Base-by-base conservation (phyloP, 2,329 filamentous ascomycete genomes). In the Bipolaris victoriae region DNA sequence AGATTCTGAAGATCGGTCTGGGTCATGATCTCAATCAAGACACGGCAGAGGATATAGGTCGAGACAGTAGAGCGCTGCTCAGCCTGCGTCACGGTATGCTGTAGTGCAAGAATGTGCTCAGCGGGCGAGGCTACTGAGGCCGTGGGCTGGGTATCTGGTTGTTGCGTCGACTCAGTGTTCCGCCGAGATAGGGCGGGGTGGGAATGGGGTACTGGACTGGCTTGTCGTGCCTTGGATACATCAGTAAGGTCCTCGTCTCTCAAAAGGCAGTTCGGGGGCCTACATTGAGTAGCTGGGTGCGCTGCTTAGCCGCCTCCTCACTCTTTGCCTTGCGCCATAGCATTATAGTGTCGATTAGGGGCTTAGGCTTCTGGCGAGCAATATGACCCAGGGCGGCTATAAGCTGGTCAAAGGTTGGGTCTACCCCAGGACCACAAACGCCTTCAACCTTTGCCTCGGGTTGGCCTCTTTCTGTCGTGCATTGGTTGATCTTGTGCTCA, bases 251-350 rank as follows among this genome's bases (percentile, higher is more conserved):
- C 7, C 20, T 10, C 7, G n/a, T 26, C n/a, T 36, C 18, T n/a
- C 7, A 13, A 11, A 40, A 7, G 13, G 36, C 20, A 26, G 20
- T 11, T 29, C 2, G 40, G 58, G 66, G 44, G 60, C 68, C 36
- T 58, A 74, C 72, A 60, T 69, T 72, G 45, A 68, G 70, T 35
- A 76, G 57, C 58, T 71, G 70, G 4, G 65, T 56, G 15, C 73
- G 69, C 40, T 73, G 68, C 29, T 68, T 70, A 43, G 76, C 76
- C 26, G 93, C 92, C 20, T 90, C 88, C 76, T 98, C 94, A 63
- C 92, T 96, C 80, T 98, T 98, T 63, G 87, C 91, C 77, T 97
- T 98, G 54, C 95, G 88, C 95, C 95, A 99, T 31, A 96, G 85
- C 91, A 99, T 99, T 76, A 99, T 92, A 18, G 91, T 93, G 76